Base-by-base conservation (phyloP, 1,284 basidiomycete species). In the Tilletia walkeri region DNA sequence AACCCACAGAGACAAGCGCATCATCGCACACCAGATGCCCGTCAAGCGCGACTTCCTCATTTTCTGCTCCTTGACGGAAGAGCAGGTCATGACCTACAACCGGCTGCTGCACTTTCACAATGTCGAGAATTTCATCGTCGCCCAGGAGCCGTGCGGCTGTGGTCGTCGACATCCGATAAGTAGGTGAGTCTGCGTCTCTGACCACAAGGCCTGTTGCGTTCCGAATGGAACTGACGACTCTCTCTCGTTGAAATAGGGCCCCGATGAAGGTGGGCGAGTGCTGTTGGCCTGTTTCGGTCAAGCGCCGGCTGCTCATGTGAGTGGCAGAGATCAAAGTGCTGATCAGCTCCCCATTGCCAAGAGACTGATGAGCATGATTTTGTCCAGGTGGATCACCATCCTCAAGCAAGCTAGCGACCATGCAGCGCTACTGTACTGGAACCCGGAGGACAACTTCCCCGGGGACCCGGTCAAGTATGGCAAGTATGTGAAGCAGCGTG, bases 1-100 rank as follows among this genome's bases (percentile, higher is more conserved):
- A 30, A 30, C 39, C 2, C 36, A 61, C 38, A 70, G 91, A 91
- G 80, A 93, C 91, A 16, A 94, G 94, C 78, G 87, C 89, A 45
- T 94, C 50, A 93, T 94, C 67, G 88, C 88, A 71, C 84, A 89
- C 67, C 91, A 93, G 89, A 86, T 95, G 14, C 93, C 93, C 0
- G 86, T 86, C 74, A 95, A 95, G 85, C 88, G 87, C 0, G 93
- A 95, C 77, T 87, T 92, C 78, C 90, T 94, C n/a, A 91, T 94
- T 5, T 93, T 94, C 79, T 95, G 93, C 80, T 92, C 92, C 18
- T 84, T 95, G 63, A 90, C 91, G 0, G 71, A 84, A 0, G 86
- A 85, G 48, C 93, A 94, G 82, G 87, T 89, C 24, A 79, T 83
- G 12, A 90, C 89, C 0, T 94, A 95, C 84, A 90, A 88, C 75